Percentiles rank a stretch among this genome's conserved stretches.
These are phyloP conservation scores for Gnaphalium uliginosum DNA, from an alignment of 129 eudicot species.

Conservation along the genomic window DNA sequence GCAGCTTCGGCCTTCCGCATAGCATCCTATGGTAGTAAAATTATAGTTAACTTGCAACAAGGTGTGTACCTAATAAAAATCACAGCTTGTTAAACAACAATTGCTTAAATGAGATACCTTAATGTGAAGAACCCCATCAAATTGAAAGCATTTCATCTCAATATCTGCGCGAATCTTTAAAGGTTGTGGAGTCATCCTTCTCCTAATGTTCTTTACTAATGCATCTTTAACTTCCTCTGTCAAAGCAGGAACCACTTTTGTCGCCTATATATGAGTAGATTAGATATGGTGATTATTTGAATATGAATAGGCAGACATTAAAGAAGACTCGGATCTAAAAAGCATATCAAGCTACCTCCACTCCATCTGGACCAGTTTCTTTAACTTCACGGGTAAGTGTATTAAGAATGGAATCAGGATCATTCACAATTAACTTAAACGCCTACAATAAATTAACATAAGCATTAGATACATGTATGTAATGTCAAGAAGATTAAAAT, in stretches of 20 bases:
- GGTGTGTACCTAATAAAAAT: constrained; percentile 18
- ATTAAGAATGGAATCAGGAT: constrained; percentile 83
- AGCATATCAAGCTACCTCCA: constrained; percentile 59
- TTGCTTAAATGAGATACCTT: constrained; percentile 49
- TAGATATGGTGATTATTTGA: background rate
- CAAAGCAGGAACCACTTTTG: constrained; percentile 82
- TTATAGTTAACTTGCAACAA: constrained; percentile 20
- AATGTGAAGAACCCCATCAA: constrained; percentile 96
- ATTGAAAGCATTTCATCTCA: constrained; percentile 92
- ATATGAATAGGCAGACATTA: constrained; percentile 6
- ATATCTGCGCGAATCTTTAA: constrained; percentile 91
- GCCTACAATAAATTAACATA: constrained; percentile 51
- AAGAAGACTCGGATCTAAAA: constrained; percentile 4
- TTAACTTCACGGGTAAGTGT: constrained; percentile 84
- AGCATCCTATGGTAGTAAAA: constrained; percentile 58
- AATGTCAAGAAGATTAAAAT: background rate
- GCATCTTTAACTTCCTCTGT: constrained; percentile 85
- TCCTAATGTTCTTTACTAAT: constrained; percentile 74
- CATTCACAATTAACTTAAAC: constrained; percentile 72
- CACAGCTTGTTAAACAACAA: constrained; percentile 1
- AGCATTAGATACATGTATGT: constrained; percentile 3
- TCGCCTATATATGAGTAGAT: constrained; percentile 51
- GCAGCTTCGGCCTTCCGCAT: constrained; percentile 99
- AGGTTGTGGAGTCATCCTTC: constrained; percentile 98
- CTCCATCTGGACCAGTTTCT: constrained; percentile 82